phyloP scores from a whole-genome alignment of 1,139 yeast species.

The Zygoascus meyerae region DNA sequence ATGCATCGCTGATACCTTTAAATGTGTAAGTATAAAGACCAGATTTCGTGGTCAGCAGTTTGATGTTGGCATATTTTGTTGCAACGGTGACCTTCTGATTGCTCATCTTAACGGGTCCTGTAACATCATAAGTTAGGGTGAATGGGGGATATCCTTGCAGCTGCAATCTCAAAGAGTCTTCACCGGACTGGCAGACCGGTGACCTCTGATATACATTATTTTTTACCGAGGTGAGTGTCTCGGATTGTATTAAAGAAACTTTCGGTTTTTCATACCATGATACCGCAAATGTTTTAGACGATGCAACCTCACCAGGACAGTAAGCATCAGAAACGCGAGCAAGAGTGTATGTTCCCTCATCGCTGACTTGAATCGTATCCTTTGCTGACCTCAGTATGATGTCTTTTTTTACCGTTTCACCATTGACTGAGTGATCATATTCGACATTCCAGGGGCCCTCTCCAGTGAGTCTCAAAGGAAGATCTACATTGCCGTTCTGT shows the following conservation, averaged over 20 bases:
- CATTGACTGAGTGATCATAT: constrained; percentile 29
- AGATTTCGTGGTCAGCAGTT: constrained; percentile 32
- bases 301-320: constrained; percentile 57
- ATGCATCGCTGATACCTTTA: constrained; percentile 58
- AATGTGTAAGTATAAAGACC: constrained; percentile 64
- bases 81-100: constrained; percentile 43
- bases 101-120: constrained; percentile 50
- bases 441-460: constrained; percentile 46
- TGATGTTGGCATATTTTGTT: constrained; percentile 45
- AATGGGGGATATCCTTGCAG: constrained; percentile 64
- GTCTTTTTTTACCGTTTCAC: constrained; percentile 14
- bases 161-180: constrained; percentile 45
- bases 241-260: not conserved
- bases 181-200: constrained; percentile 44
- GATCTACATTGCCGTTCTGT: constrained; percentile 53
- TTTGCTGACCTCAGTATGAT: constrained; percentile 23
- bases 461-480: constrained; percentile 56
- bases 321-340: constrained; percentile 56
- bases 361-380: constrained; percentile 38
- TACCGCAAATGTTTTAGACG: constrained; percentile 21
- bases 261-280: constrained; percentile 27
- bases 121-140: constrained; percentile 58
- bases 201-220: constrained; percentile 32
- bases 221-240: constrained; percentile 22
- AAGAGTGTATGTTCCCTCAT: constrained; percentile 61